Evolutionary conservation across 352 stramenopile genomes (phyloP).

Genomic region (Phytophthora rubi): DNA sequence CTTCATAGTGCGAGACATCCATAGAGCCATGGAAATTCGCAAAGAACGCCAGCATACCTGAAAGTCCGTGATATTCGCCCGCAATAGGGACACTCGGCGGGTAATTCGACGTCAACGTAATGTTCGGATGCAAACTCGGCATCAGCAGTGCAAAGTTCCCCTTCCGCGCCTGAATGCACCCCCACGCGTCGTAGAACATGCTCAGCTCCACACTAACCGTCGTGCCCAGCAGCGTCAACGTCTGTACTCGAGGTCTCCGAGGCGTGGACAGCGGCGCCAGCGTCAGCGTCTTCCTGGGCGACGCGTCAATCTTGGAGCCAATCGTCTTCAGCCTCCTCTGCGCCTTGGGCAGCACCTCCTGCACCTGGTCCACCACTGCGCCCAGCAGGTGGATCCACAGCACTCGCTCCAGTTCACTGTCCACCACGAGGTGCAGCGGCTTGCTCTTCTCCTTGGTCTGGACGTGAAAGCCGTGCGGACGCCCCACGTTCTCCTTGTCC

Average conservation of each 20-base stretch:
- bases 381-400: conserved; percentile 78
- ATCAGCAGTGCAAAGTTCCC: conserved; percentile 83
- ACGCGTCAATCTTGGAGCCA: conserved; percentile 23
- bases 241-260: conserved; percentile 33
- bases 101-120: conserved; percentile 81
- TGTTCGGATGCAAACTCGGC: conserved; percentile 79
- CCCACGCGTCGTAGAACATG: conserved; percentile 80
- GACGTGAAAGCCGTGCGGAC: conserved; percentile 65
- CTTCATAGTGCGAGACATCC: conserved; percentile 72
- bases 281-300: conserved; percentile 29
- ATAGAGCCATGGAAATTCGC: conserved; percentile 72
- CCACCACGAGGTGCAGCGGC: conserved; percentile 59
- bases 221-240: conserved; percentile 59
- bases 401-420: conserved; percentile 78
- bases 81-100: conserved; percentile 72
- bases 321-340: conserved; percentile 35
- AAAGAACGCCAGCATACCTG: conserved; percentile 75
- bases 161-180: conserved; percentile 72
- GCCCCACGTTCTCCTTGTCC: conserved; percentile 61
- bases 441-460: conserved; percentile 62
- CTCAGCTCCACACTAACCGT: conserved; percentile 66
- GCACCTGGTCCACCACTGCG: conserved; percentile 65
- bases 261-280: conserved; percentile 30
- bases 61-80: conserved; percentile 71
- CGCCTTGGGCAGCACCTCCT: conserved; percentile 45